Evolutionary conservation across 2,329 filamentous ascomycete genomes (phyloP).

Genomic region (Pestalotiopsis sp.): DNA sequence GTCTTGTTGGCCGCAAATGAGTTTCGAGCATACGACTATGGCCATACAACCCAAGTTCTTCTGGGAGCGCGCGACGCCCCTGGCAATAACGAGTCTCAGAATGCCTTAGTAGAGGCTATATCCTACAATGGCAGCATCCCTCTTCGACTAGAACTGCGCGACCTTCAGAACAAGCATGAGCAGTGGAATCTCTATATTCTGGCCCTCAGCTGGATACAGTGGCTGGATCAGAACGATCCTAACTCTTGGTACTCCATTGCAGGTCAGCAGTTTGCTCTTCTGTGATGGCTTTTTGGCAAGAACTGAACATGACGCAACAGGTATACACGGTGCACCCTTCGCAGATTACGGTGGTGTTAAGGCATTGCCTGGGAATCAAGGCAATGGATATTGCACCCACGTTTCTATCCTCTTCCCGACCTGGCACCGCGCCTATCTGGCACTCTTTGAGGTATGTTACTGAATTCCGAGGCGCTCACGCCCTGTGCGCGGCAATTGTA

Average conservation of each 20-base stretch:
- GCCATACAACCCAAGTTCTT: constrained; percentile 42
- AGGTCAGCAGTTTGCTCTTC: constrained; percentile 52
- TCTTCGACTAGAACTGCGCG: constrained; percentile 67
- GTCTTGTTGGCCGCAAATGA: background rate
- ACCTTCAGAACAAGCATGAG: constrained; percentile 65
- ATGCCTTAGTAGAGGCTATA: constrained; percentile 44
- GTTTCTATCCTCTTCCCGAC: constrained; percentile 74
- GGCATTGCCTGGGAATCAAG: constrained; percentile 52
- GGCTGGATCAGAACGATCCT: constrained; percentile 61
- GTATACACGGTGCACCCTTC: constrained; percentile 79
- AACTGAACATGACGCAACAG: constrained; percentile 41
- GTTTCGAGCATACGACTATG: constrained; percentile 50
- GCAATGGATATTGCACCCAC: constrained; percentile 77
- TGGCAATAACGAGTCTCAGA: constrained; percentile 27
- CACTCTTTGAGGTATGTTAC: constrained; percentile 55
- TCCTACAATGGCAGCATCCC: constrained; percentile 46
- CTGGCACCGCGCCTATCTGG: constrained; percentile 84
- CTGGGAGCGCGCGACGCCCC: constrained; percentile 43
- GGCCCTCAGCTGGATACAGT: constrained; percentile 73
- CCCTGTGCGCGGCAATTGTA: background rate
- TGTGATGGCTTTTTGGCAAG: constrained; percentile 8
- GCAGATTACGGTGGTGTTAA: constrained; percentile 55
- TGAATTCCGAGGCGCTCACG: constrained; percentile 11
- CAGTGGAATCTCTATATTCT: constrained; percentile 79
- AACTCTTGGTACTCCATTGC: constrained; percentile 80